Evolutionary conservation across 176 grass and related monocot species (phyloP).

Genomic region (Cenchrus americanus): DNA sequence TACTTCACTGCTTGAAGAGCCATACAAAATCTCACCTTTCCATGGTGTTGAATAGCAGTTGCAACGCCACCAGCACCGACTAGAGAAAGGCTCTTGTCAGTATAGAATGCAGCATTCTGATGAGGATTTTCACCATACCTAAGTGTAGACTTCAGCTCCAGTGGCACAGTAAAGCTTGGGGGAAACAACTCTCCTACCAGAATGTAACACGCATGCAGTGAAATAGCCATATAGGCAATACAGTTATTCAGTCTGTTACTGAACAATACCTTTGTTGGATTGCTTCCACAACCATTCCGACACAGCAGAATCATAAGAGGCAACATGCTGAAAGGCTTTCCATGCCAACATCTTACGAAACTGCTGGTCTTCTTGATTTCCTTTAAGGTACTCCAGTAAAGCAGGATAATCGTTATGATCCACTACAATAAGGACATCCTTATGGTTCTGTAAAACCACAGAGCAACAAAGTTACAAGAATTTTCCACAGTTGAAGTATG

Average conservation of each 20-base stretch:
- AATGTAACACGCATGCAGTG: slow-evolving; percentile 11
- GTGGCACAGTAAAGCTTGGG: slow-evolving; percentile 72
- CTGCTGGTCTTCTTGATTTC: slow-evolving; percentile 52
- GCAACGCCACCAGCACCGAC: slow-evolving; percentile 82
- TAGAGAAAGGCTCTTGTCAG: slow-evolving; percentile 77
- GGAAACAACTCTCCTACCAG: slow-evolving; percentile 68
- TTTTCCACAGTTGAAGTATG: not conserved
- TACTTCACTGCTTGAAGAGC: not conserved
- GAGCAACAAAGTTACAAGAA: not conserved
- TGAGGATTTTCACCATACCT: slow-evolving; percentile 96
- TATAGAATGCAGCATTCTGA: slow-evolving; percentile 86
- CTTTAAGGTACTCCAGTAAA: slow-evolving; percentile 60
- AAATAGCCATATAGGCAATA: not conserved
- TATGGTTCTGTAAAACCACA: slow-evolving; percentile 42
- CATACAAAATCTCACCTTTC: slow-evolving; percentile 56
- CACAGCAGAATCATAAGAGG: slow-evolving; percentile 86
- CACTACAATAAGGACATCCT: slow-evolving; percentile 59
- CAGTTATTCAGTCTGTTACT: not conserved
- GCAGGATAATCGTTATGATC: slow-evolving; percentile 65
- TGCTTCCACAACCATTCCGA: slow-evolving; percentile 89
- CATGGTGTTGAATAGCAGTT: slow-evolving; percentile 82
- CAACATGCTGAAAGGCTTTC: slow-evolving; percentile 90
- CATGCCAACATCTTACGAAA: slow-evolving; percentile 80
- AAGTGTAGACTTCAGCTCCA: slow-evolving; percentile 70
- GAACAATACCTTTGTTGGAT: slow-evolving; percentile 56